Evolutionary conservation across 306 rosid species (phyloP), one percentile per base, ranked within the genome.

Genomic region (Datisca glomerata): DNA sequence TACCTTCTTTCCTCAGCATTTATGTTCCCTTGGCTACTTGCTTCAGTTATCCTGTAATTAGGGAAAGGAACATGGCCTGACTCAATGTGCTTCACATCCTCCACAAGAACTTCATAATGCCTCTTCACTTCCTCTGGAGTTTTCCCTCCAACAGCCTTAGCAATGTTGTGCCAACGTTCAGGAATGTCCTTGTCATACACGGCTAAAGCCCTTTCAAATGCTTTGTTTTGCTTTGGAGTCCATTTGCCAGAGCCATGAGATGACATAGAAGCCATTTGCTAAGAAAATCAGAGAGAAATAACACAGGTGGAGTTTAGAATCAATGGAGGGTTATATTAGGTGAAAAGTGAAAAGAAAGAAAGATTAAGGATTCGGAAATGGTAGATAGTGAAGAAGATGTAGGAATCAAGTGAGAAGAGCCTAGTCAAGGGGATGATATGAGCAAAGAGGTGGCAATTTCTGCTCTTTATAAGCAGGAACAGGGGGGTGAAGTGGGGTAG

Each of bases 181-280:
- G 95, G 85, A 21, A 95, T 89, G 61, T 84, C 98, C 64, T 72
- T 80, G 67, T 89, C 95, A 28, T 65, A 84, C 18, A 75, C 65
- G 10, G 98, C 98, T 21, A 89, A 60, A 17, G 98, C 98, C 78
- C 64, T 75, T 51, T 89, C 98, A 45, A 89, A 89, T 55, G 93
- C 91, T 41, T 89, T 89, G 47, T 84, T 84, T 21, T 89, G 93
- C 78, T 80, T 80, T 6, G 75, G 79, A 39, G 92, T 69, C 98
- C 98, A 89, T 14, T 85, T 74, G 3, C 67, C 66, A 6, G 86
- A 79, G 27, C 45, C 44, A 3, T 43, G 48, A 6, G 89, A 66
- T 38, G 96, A 72, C 67, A 81, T 77, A 3, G 94, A 77, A 33
- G 94, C 80, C 93, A 79, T 82, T 68, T 41, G 17, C 13, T 10